Evolutionary conservation across 1,284 basidiomycete species (phyloP).

Genomic region (Ustilago hordei): DNA sequence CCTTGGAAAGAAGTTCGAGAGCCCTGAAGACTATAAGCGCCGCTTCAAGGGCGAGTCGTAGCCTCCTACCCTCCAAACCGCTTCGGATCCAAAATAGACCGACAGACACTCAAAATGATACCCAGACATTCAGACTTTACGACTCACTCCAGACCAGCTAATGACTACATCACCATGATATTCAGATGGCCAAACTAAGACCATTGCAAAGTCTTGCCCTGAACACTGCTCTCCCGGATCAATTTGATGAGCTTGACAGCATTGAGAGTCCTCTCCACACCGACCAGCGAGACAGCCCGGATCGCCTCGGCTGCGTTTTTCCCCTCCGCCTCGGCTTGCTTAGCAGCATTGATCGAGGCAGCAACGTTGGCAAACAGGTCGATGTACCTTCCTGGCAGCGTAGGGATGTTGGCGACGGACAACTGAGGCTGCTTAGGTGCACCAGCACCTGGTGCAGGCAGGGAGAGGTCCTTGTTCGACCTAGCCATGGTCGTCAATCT

Average conservation of each 20-base stretch:
- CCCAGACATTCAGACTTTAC: not conserved
- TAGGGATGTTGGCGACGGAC: conserved; percentile 58
- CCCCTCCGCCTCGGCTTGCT: conserved; percentile 34
- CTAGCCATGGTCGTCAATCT: conserved; percentile 55
- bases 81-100: not conserved
- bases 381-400: conserved; percentile 63
- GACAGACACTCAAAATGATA: not conserved
- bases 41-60: conserved; percentile 32
- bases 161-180: conserved; percentile 6
- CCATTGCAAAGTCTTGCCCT: conserved; percentile 55
- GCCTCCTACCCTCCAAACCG: not conserved
- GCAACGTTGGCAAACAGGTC: conserved; percentile 63
- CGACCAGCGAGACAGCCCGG: conserved; percentile 35
- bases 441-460: conserved; percentile 20
- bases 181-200: not conserved
- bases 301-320: conserved; percentile 30
- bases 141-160: not conserved
- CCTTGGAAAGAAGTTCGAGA: conserved; percentile 57
- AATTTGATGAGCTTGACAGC: conserved; percentile 59
- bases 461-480: conserved; percentile 31
- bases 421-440: conserved; percentile 58
- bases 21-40: conserved; percentile 61
- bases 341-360: conserved; percentile 52
- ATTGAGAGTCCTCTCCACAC: conserved; percentile 50
- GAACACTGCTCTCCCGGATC: conserved; percentile 53